Base-by-base conservation (phyloP, 1,139 yeast genomes). In the Candida neerlandica region DNA sequence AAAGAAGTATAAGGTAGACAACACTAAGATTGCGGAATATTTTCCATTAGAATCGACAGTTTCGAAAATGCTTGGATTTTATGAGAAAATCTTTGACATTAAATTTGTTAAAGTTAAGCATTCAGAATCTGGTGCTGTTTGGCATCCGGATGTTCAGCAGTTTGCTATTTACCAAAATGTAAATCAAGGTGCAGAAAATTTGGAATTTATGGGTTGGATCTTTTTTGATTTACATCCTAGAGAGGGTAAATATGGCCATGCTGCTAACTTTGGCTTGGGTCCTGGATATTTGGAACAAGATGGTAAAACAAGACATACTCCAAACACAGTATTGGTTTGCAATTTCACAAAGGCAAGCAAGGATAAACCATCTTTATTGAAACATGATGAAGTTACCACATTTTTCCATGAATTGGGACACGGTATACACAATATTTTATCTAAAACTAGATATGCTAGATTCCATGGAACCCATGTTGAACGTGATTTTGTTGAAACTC, bases 341-440 rank as follows among this genome's bases (percentile, higher is more conserved):
- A 89, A 89, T 69, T 89, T 89, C 65, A 85, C 96, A 43, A 86
- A 86, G 63, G 91, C 95, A 40, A 78, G 89, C 1, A 69, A 75
- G 29, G 79, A 75, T 9, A 86, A 85, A 61, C 96, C 96, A 12
- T 83, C 96, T 1, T 72, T 89, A 56, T 76, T 89, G 58, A 85
- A 85, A 61, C 96, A 89, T 64, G 75, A 75, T 54, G 96, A 89
- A 65, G 90, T 89, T 5, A 84, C 84, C 26, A 89, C 96, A 0
- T 85, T 89, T 59, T 89, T 89, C 84, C 96, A 89, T 62, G 96
- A 89, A 67, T 76, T 89, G 58, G 96, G 96, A 27, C 96, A 89
- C 63, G 96, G 96, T 49, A 85, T 89, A 50, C 96, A 89, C 67
- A 88, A 83, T 55, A 71, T 89, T 41, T 77, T 89, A 51, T 87